Evolutionary conservation across 495 filamentous ascomycete species (phyloP).

Genomic region (Lichina pygmaea): DNA sequence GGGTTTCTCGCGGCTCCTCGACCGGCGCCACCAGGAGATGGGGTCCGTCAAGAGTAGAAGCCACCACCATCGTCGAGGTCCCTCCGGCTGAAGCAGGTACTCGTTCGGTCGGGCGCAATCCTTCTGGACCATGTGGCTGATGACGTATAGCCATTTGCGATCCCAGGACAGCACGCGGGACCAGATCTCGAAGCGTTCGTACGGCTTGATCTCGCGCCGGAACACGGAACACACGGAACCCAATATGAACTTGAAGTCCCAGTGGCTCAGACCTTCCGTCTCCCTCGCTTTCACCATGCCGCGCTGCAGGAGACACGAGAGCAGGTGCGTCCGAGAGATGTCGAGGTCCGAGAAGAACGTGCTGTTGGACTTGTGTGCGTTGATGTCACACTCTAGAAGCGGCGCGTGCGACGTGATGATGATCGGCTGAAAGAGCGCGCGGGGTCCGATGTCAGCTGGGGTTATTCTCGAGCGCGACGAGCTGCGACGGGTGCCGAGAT

Average conservation of each 20-base stretch:
- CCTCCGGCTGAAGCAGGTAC: slow-evolving; percentile 19
- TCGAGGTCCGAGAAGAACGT: slow-evolving; percentile 57
- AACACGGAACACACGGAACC: slow-evolving; percentile 40
- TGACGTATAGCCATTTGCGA: slow-evolving; percentile 57
- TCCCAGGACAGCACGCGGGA: slow-evolving; percentile 47
- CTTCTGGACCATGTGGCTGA: slow-evolving; percentile 42
- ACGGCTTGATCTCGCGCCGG: slow-evolving; percentile 39
- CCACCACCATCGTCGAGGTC: slow-evolving; percentile 2
- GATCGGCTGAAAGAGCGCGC: slow-evolving; percentile 36
- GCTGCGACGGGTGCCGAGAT: slow-evolving; percentile 24
- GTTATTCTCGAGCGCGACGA: slow-evolving; percentile 10
- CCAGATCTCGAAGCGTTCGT: slow-evolving; percentile 38
- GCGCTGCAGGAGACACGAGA: slow-evolving; percentile 31
- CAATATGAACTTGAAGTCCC: slow-evolving; percentile 30
- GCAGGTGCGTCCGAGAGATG: slow-evolving; percentile 33
- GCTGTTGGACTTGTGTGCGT: slow-evolving; percentile 56
- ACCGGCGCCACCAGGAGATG: not conserved
- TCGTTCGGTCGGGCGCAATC: slow-evolving; percentile 22
- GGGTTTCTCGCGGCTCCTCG: slow-evolving; percentile 4
- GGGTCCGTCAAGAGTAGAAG: not conserved
- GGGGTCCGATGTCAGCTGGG: slow-evolving; percentile 11
- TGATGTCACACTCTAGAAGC: slow-evolving; percentile 51
- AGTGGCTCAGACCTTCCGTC: slow-evolving; percentile 18
- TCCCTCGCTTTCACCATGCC: slow-evolving; percentile 18
- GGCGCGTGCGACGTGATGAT: slow-evolving; percentile 30